A percentile compares a stretch with the other conserved stretches of the same genome.
Evolutionary conservation across 1,284 basidiomycete genomes (phyloP).

Genomic region (Phellinidium pouzarii): DNA sequence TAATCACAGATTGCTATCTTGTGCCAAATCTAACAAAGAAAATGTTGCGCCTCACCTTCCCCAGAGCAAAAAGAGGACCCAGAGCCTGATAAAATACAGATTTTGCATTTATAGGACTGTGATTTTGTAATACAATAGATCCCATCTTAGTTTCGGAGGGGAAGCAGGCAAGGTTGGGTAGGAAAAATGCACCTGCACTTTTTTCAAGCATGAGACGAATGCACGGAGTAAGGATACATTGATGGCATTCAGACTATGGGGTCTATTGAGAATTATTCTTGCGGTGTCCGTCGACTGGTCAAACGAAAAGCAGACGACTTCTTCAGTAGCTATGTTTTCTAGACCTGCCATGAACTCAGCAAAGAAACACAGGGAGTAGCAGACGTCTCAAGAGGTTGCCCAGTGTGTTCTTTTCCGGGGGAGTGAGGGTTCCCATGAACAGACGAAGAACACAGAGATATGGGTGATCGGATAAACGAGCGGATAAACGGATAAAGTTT

Average conservation of each 20-base stretch:
- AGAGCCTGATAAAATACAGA: conserved; percentile 11
- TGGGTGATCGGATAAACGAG: not conserved
- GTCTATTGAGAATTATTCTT: conserved; percentile 7
- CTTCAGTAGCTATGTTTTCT: not conserved
- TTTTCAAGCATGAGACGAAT: not conserved
- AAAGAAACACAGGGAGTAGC: no score
- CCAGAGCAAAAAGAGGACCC: conserved; percentile 13
- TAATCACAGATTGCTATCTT: not conserved
- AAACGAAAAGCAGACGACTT: not conserved
- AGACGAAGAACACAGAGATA: not conserved
- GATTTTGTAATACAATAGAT: not conserved
- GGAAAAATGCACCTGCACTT: not conserved
- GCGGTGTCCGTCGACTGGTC: not conserved
- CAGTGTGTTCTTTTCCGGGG: no score
- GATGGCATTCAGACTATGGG: conserved; percentile 10
- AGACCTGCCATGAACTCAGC: no score
- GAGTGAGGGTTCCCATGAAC: not conserved
- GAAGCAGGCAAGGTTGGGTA: no score
- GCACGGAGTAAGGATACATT: conserved; percentile 5
- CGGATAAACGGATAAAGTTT: not conserved
- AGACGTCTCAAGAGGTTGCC: no score
- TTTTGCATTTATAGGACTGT: conserved; percentile 1
- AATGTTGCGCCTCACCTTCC: not conserved
- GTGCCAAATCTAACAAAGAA: not conserved
- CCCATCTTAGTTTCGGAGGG: no score